A percentile compares a stretch with the other conserved stretches of the same genome.
Conservation (phyloP, 2,329 filamentous ascomycete species). For the Apiospora marii region DNA sequence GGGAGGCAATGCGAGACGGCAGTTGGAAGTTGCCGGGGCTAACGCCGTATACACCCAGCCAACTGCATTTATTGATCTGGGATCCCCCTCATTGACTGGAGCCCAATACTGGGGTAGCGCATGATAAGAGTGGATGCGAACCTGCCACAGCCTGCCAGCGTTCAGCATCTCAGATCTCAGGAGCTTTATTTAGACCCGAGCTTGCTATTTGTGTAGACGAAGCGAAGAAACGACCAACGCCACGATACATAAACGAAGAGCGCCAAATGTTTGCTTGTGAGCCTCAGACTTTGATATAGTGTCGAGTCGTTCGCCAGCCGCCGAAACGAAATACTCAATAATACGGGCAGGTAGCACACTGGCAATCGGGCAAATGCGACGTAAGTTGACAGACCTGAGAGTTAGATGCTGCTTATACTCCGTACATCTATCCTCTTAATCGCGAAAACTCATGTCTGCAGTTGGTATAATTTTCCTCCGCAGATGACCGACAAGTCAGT, state of each 20-base stretch:
- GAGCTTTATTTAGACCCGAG: slow-evolving; percentile 1
- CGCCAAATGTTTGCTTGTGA: background rate
- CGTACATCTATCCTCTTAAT: too few species aligned
- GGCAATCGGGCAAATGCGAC: background rate
- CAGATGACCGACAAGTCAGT: too few species aligned
- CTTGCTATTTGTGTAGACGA: background rate
- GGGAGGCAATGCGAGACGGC: slow-evolving; percentile 12
- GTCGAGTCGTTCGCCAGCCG: background rate
- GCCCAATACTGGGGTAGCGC: background rate
- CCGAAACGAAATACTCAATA: background rate
- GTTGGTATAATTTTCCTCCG: background rate
- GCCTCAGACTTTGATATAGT: background rate
- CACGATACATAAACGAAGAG: background rate
- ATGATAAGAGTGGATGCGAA: background rate
- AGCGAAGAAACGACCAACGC: background rate
- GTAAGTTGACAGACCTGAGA: background rate
- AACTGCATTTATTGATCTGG: background rate
- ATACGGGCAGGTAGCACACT: background rate
- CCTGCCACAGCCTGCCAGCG: background rate
- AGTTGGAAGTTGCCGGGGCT: slow-evolving; percentile 12
- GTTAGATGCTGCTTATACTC: background rate
- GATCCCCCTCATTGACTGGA: background rate
- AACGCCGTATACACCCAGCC: background rate
- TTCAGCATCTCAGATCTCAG: background rate
- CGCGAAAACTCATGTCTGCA: too few species aligned